Evolutionary conservation across 257 asterid species (phyloP), one percentile per base, ranked within the genome.

Genomic region (Lycium barbarum): DNA sequence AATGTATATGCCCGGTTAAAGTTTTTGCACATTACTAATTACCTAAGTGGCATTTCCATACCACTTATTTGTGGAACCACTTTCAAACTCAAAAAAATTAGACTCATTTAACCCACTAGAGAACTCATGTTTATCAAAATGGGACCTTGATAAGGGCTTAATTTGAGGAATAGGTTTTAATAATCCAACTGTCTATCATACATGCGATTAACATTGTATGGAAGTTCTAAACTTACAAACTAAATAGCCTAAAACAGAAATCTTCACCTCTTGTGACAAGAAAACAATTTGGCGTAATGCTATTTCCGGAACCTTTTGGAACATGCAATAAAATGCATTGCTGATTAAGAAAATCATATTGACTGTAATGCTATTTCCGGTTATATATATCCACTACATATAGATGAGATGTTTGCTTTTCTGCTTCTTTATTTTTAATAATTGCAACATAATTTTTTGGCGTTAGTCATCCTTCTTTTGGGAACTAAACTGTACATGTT

Each of bases 401-500:
- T 13, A 51, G 15, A 76, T 51, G 63, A 51, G 45, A 1, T 14
- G 63, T 51, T 51, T 74, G 43, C 38, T 20, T 51, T 51, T 51
- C 51, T 76, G 26, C 82, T 26, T 51, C 82, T 14, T 53, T 26
- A 15, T 17, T 20, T 53, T 15, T 63, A 76, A 7, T 51, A 13
- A 76, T 53, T 76, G 82, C 65, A 51, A 53, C 53, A 76, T 76
- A 13, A 51, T 51, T 35, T 74, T 20, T 51, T 51, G 26, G 47
- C 47, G 26, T 26, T 76, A 14, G 47, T 51, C 63, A 76, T 76
- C 62, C 82, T 51, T 53, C 18, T 26, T 58, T 53, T 51, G 82
- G 82, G 65, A 76, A 76, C 9, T 76, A 51, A 76, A 76, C 82
- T 22, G 65, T 76, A 70, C 79, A 40, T 38, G 6, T 53, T 76